A percentile compares a stretch with the other conserved stretches of the same genome.
Evolutionary conservation across 768 basidiomycete species (phyloP).

Genomic region (Russula sp.): DNA sequence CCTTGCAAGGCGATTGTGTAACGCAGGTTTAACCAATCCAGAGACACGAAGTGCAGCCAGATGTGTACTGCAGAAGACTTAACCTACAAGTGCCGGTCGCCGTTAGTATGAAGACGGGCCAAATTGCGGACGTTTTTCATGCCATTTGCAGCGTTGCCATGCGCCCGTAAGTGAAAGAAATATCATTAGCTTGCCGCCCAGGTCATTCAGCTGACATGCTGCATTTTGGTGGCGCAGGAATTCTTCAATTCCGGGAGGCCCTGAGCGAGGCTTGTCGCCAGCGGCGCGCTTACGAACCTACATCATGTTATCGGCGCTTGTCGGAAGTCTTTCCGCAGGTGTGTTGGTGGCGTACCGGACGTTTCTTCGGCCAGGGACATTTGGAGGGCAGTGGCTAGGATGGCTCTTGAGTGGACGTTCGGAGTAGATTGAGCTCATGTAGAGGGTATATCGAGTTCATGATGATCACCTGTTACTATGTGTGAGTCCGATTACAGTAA

Average conservation of each 20-base stretch:
- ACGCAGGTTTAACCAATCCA: slow-evolving; percentile 28
- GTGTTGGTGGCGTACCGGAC: slow-evolving; percentile 65
- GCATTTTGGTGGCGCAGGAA: slow-evolving; percentile 20
- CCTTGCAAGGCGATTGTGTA: background rate
- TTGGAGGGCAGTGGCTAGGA: slow-evolving; percentile 54
- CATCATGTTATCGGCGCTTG: slow-evolving; percentile 59
- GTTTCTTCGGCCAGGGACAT: slow-evolving; percentile 53
- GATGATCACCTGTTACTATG: background rate
- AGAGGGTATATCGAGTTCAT: background rate
- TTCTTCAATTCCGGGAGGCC: slow-evolving; percentile 72
- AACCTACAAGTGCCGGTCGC: slow-evolving; percentile 91
- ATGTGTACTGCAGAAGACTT: slow-evolving; percentile 88
- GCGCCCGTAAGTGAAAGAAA: slow-evolving; percentile 60
- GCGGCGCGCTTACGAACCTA: slow-evolving; percentile 64
- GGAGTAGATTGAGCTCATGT: slow-evolving; percentile 31
- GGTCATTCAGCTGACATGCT: slow-evolving; percentile 11
- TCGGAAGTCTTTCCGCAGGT: slow-evolving; percentile 71
- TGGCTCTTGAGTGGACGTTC: slow-evolving; percentile 57
- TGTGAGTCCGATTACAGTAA: slow-evolving; percentile 5
- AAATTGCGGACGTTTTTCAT: slow-evolving; percentile 83
- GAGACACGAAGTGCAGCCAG: slow-evolving; percentile 97
- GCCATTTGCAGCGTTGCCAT: slow-evolving; percentile 78
- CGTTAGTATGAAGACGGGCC: slow-evolving; percentile 81
- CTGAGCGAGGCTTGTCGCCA: slow-evolving; percentile 66
- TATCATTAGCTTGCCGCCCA: background rate